These are phyloP conservation scores for Neophaeococcomyces mojaviensis DNA, from an alignment of 2,329 filamentous ascomycete genomes.

Conservation along the genomic window DNA sequence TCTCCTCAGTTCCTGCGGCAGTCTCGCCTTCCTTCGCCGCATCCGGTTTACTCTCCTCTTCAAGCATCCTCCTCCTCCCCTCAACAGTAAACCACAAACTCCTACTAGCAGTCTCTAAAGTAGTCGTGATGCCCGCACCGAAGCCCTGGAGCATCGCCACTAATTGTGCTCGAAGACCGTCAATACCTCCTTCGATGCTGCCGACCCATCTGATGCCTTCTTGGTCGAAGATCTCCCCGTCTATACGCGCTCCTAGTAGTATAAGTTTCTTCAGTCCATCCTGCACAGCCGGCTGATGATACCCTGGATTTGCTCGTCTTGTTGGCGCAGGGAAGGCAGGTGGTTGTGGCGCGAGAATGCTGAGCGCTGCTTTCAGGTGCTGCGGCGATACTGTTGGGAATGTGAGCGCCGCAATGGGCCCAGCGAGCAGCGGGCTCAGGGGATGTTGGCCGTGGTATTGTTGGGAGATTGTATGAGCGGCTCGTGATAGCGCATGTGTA, in stretches of 20 bases:
- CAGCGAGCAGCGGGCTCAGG: slow-evolving; percentile 69
- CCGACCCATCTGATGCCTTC: slow-evolving; percentile 65
- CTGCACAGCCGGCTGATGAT: slow-evolving; percentile 73
- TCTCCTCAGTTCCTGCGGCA: too few relatives aligned
- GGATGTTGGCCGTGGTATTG: slow-evolving; percentile 48
- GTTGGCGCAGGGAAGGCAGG: slow-evolving; percentile 71
- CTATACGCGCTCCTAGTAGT: slow-evolving; percentile 76
- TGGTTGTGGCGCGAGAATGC: slow-evolving; percentile 64
- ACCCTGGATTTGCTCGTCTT: slow-evolving; percentile 67
- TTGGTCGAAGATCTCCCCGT: slow-evolving; percentile 74
- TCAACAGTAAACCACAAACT: slow-evolving; percentile 85
- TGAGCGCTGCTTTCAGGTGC: slow-evolving; percentile 74
- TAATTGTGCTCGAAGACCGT: slow-evolving; percentile 74
- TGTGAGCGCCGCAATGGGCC: slow-evolving; percentile 70
- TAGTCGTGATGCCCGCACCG: slow-evolving; percentile 66
- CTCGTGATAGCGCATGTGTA: slow-evolving; percentile 53
- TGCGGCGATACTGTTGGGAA: slow-evolving; percentile 77
- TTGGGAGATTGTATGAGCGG: slow-evolving; percentile 45
- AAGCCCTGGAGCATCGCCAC: slow-evolving; percentile 72
- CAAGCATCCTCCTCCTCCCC: slow-evolving; percentile 69
- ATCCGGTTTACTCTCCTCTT: slow-evolving; percentile 51
- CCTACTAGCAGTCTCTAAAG: slow-evolving; percentile 72
- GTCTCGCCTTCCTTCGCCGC: too few relatives aligned
- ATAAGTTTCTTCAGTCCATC: slow-evolving; percentile 78
- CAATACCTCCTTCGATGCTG: slow-evolving; percentile 72